phyloP scores from a whole-genome alignment of 495 filamentous ascomycete genomes.

The Aspergillus nidulans region DNA sequence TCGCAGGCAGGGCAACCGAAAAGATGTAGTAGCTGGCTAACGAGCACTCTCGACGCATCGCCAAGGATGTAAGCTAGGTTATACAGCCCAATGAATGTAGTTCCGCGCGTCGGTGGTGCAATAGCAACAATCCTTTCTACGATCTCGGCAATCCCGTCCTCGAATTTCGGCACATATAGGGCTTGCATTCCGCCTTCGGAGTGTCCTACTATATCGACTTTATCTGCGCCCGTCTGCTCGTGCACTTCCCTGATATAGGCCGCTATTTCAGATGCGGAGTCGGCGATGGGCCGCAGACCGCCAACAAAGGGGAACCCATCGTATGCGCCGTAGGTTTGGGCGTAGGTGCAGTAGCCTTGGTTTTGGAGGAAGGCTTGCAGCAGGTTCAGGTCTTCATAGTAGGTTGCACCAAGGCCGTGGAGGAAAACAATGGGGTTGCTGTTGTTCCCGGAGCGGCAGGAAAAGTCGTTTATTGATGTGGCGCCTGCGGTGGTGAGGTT shows the following conservation, averaged over 20 bases:
- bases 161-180: slow-evolving; percentile 51
- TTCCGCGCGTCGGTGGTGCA: slow-evolving; percentile 48
- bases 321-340: slow-evolving; percentile 49
- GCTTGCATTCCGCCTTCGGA: slow-evolving; percentile 52
- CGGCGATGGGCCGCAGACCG: slow-evolving; percentile 39
- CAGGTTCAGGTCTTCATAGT: slow-evolving; percentile 49
- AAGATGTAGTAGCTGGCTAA: slow-evolving; percentile 29
- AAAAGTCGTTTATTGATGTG: slow-evolving; percentile 34
- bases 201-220: slow-evolving; percentile 50
- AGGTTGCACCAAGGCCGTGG: slow-evolving; percentile 50
- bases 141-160: slow-evolving; percentile 33
- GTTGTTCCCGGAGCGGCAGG: slow-evolving; percentile 32
- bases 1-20: slow-evolving; percentile 47
- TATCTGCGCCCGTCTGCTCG: slow-evolving; percentile 36
- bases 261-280: slow-evolving; percentile 47
- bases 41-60: slow-evolving; percentile 26
- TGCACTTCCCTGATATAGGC: slow-evolving; percentile 41
- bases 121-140: slow-evolving; percentile 47
- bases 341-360: slow-evolving; percentile 50
- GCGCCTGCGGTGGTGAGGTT: slow-evolving; percentile 18
- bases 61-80: slow-evolving; percentile 42
- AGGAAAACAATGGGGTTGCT: slow-evolving; percentile 49
- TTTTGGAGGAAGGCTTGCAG: slow-evolving; percentile 48
- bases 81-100: slow-evolving; percentile 44
- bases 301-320: slow-evolving; percentile 42